Percentiles rank a stretch among this genome's conserved stretches.
Conservation (phyloP, 306 rosid genomes). For the Purshia tridentata region DNA sequence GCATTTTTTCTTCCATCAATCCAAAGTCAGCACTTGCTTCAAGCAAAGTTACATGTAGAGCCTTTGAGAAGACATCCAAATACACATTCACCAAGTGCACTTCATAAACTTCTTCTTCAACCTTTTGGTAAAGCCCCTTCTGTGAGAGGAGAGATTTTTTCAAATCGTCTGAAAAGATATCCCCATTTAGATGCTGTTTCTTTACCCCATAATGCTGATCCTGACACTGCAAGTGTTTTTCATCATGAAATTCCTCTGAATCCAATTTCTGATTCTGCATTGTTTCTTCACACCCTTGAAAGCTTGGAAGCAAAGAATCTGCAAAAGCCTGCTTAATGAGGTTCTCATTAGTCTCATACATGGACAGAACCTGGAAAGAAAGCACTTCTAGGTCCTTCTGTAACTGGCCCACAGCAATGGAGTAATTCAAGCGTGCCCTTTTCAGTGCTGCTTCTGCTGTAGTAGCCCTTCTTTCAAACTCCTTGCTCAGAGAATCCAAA, state of each 20-base stretch:
- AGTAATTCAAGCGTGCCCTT: conserved; percentile 95
- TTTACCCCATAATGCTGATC: conserved; percentile 45
- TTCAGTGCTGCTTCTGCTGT: conserved; percentile 89
- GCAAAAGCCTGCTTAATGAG: conserved; percentile 77
- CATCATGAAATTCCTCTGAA: conserved; percentile 45
- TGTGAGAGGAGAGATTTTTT: conserved; percentile 72
- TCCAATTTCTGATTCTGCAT: conserved; percentile 37
- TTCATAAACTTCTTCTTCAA: conserved; percentile 81
- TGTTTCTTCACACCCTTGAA: conserved; percentile 41
- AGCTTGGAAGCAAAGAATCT: conserved; percentile 58
- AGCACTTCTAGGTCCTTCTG: conserved; percentile 95
- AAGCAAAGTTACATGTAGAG: conserved; percentile 71
- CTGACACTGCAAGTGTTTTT: conserved; percentile 42
- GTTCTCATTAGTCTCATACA: conserved; percentile 91
- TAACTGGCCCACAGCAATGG: conserved; percentile 89
- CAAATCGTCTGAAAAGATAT: conserved; percentile 58
- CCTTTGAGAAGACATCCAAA: conserved; percentile 80
- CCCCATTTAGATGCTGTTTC: conserved; percentile 57
- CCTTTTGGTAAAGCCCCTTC: conserved; percentile 75
- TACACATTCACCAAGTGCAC: conserved; percentile 68
- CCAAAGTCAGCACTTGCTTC: conserved; percentile 61
- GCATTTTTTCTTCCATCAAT: conserved; percentile 49
- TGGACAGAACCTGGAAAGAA: conserved; percentile 79
- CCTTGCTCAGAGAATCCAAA: conserved; percentile 64
- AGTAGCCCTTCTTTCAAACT: conserved; percentile 82